Conservation (phyloP, 2,329 filamentous ascomycete species). For the Talaromyces sp. region DNA sequence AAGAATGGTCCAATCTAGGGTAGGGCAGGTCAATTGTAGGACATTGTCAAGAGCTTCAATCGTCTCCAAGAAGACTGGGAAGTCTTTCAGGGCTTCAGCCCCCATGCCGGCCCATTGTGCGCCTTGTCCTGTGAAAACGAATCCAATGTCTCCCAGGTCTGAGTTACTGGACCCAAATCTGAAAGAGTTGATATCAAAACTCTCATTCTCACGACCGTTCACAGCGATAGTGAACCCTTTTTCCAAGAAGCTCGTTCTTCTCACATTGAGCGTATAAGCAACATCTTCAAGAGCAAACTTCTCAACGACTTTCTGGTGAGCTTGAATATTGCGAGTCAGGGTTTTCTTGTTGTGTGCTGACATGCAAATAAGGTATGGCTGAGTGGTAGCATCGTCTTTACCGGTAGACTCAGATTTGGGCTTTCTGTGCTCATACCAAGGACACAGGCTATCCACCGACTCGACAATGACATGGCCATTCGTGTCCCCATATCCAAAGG, state of each 20-base stretch:
- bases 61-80: constrained; percentile 1
- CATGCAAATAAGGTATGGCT: constrained; percentile 1
- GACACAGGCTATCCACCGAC: constrained; percentile 1
- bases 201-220: too few relatives aligned
- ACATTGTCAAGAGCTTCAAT: constrained; percentile 11
- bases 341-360: constrained; percentile 7
- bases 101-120: constrained; percentile 28
- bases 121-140: constrained; percentile 30
- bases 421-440: constrained; percentile 3
- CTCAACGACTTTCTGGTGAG: not conserved
- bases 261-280: constrained; percentile 3
- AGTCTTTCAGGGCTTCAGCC: constrained; percentile 14
- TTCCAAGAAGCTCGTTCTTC: too few relatives aligned
- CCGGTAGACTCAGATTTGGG: not conserved
- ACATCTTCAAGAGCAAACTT: constrained; percentile 1
- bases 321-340: constrained; percentile 2
- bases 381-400: not conserved
- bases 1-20: not conserved
- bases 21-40: not conserved
- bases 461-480: constrained; percentile 17
- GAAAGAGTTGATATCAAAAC: too few relatives aligned
- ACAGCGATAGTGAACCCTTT: too few relatives aligned
- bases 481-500: constrained; percentile 19
- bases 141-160: not conserved
- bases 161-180: too few relatives aligned